Conservation (phyloP, 805 yeast genomes). For the Ogataea salicorniae region DNA sequence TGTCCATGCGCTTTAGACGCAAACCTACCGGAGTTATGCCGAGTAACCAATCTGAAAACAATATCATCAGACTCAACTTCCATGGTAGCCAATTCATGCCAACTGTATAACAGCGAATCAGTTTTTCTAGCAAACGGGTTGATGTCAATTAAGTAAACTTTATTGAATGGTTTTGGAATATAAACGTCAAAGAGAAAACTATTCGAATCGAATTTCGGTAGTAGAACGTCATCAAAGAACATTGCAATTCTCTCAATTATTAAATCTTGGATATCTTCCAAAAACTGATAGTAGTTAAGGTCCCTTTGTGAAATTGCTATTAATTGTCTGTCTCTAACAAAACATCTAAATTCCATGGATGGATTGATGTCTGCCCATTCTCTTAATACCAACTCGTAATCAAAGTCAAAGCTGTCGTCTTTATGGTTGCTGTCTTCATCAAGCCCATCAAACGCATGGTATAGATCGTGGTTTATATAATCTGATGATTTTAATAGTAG, state of each 20-base stretch:
- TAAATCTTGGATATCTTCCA: conserved; percentile 46
- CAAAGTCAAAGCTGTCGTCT: conserved; percentile 21
- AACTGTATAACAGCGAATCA: conserved; percentile 72
- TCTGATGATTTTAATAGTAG: conserved; percentile 80
- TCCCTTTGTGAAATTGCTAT: conserved; percentile 84
- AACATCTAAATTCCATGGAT: conserved; percentile 86
- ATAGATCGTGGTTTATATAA: conserved; percentile 80
- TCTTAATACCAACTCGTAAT: conserved; percentile 66
- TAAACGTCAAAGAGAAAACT: conserved; percentile 76
- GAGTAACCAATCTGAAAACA: conserved; percentile 62
- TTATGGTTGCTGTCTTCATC: conserved; percentile 25
- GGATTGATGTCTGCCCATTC: conserved; percentile 85
- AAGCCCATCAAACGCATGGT: conserved; percentile 55
- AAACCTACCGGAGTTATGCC: conserved; percentile 69
- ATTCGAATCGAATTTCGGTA: conserved; percentile 46
- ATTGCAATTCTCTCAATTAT: conserved; percentile 44
- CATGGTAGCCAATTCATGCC: conserved; percentile 65
- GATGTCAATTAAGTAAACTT: conserved; percentile 71
- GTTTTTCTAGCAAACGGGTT: conserved; percentile 81
- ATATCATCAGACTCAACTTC: conserved; percentile 32
- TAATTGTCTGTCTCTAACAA: conserved; percentile 58
- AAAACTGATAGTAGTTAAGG: conserved; percentile 71
- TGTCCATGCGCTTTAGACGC: conserved; percentile 81
- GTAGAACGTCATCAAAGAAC: conserved; percentile 48
- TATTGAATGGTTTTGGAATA: conserved; percentile 66